A percentile compares a stretch with the other conserved stretches of the same genome.
These are phyloP conservation scores for Multifurca ochricompacta DNA, from an alignment of 768 basidiomycete species.

Conservation along the genomic window DNA sequence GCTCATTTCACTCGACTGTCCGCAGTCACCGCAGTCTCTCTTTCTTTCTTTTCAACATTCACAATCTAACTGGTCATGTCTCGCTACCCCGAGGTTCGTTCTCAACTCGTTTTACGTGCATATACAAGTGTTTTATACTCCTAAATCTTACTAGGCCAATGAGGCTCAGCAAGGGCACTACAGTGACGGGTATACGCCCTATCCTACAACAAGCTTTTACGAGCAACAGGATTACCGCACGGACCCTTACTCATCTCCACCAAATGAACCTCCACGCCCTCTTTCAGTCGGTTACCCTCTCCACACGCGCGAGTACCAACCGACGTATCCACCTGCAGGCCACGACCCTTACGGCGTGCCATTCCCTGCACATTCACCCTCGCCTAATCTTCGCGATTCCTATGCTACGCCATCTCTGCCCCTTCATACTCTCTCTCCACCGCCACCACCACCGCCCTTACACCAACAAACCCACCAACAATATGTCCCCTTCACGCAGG, in stretches of 20 bases:
- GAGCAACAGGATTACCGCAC: slow-evolving; percentile 30
- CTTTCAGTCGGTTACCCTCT: slow-evolving; percentile 20
- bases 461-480: background rate
- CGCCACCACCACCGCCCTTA: slow-evolving; percentile 6
- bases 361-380: slow-evolving; percentile 20
- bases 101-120: background rate
- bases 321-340: slow-evolving; percentile 22
- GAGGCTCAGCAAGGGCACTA: slow-evolving; percentile 56
- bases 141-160: slow-evolving; percentile 40
- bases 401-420: slow-evolving; percentile 10
- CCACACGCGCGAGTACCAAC: slow-evolving; percentile 8
- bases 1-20: too few relatives aligned
- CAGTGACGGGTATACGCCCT: slow-evolving; percentile 59
- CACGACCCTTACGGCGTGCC: slow-evolving; percentile 17
- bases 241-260: slow-evolving; percentile 37
- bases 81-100: slow-evolving; percentile 34
- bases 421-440: slow-evolving; percentile 4
- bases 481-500: background rate
- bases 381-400: slow-evolving; percentile 23
- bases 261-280: slow-evolving; percentile 5
- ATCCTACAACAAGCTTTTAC: slow-evolving; percentile 30
- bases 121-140: background rate
- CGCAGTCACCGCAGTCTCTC: background rate
- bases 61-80: slow-evolving; percentile 29
- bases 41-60: background rate